phyloP scores from a whole-genome alignment of 2,329 filamentous ascomycete genomes.

The Teratosphaeria destructans region DNA sequence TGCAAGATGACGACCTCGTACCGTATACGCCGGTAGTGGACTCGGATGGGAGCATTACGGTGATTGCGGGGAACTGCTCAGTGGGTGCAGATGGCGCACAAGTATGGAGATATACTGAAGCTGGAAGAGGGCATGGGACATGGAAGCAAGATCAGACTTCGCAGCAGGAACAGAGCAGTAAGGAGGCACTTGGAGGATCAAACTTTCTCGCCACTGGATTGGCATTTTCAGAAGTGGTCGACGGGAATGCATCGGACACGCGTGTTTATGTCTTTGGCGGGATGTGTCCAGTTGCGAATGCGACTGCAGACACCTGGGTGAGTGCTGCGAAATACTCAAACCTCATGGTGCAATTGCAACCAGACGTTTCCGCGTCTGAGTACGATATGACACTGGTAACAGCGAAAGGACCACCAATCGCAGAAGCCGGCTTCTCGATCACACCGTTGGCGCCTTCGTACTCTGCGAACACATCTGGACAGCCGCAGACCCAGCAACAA shows the following conservation, averaged over 20 bases:
- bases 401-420: slow-evolving; percentile 54
- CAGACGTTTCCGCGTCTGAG: slow-evolving; percentile 29
- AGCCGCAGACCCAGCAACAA: slow-evolving; percentile 55
- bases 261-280: slow-evolving; percentile 72
- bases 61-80: slow-evolving; percentile 65
- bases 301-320: slow-evolving; percentile 49
- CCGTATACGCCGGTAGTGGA: slow-evolving; percentile 61
- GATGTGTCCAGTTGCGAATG: slow-evolving; percentile 59
- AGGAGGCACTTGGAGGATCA: slow-evolving; percentile 31
- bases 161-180: slow-evolving; percentile 28
- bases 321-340: slow-evolving; percentile 67
- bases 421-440: slow-evolving; percentile 79
- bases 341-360: slow-evolving; percentile 58
- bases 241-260: slow-evolving; percentile 43
- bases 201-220: slow-evolving; percentile 53
- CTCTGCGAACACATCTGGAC: slow-evolving; percentile 51
- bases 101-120: slow-evolving; percentile 49
- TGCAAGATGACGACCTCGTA: slow-evolving; percentile 38
- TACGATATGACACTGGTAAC: slow-evolving; percentile 40
- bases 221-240: slow-evolving; percentile 55
- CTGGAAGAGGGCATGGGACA: slow-evolving; percentile 39
- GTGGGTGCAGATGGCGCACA: slow-evolving; percentile 39
- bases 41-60: slow-evolving; percentile 54
- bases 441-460: slow-evolving; percentile 62
- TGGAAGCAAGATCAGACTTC: slow-evolving; percentile 35